Evolutionary conservation across 2,329 filamentous ascomycete genomes (phyloP), one percentile per base, ranked within the genome.

Genomic region (Fusarium fujikuroi): DNA sequence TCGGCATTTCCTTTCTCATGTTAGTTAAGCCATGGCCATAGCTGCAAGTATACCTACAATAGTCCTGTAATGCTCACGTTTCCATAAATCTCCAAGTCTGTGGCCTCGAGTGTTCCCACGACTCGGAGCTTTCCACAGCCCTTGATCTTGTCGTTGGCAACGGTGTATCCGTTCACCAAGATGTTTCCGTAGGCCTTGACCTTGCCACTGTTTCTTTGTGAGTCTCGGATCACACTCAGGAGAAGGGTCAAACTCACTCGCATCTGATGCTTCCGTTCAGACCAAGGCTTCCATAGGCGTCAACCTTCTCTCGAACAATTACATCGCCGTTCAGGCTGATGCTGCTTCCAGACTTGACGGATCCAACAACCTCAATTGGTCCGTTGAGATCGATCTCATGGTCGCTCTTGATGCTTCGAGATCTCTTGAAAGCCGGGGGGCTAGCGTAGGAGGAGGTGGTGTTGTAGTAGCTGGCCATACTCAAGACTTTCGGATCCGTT

Each of bases 181-280:
- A 87, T 83, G 70, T 86, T 86, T 11, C 84, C 85, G 54, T 85
- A 85, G 4, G 84, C 84, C 69, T 86, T 86, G 66, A 87, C 80
- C 53, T 80, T 81, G 53, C 84, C 83, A 50, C 84, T 86, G 57
- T 63, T 25, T 9, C 11, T 23, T 21, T 23, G n/a, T 71, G 7
- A 76, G 63, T 7, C 42, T 21, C 7, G 7, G 6, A n/a, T 5
- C 4, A 18, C 3, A 5, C 15, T 8, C 8, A 11, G 21, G 40
- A 7, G 25, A 7, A 25, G 7, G 23, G 6, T 11, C 46, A 4
- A 52, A 79, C 84, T 61, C 74, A 86, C 85, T 80, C 80, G 81
- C 84, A 86, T 19, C 77, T 82, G 66, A 87, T 67, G 54, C 78
- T 84, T 40, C 85, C 85, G 23, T 81, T 80, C 34, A 86, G 79